A percentile compares a stretch with the other conserved stretches of the same genome.
phyloP scores from a whole-genome alignment of 306 rosid species.

The Ormosia semicastrata region DNA sequence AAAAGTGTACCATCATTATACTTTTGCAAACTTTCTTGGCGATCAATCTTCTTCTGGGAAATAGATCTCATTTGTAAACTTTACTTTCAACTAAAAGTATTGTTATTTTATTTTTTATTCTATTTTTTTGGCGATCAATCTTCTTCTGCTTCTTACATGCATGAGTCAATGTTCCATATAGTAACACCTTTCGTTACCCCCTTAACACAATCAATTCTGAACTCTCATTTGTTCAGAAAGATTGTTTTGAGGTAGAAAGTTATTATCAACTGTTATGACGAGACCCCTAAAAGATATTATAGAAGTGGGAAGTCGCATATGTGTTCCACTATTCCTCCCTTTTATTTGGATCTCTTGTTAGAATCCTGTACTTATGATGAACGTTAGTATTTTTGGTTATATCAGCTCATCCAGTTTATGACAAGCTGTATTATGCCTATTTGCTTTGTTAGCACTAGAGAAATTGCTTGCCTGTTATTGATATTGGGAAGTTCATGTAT shows the following conservation, averaged over 20 bases:
- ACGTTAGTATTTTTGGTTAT: neutral
- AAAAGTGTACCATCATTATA: neutral
- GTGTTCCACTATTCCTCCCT: neutral
- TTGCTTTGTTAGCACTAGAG: neutral
- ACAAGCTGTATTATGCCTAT: neutral
- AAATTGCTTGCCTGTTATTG: neutral
- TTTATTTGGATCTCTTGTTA: neutral
- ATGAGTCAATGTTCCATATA: neutral
- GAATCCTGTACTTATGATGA: neutral
- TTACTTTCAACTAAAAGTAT: neutral
- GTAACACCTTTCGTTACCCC: neutral
- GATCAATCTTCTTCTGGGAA: no score
- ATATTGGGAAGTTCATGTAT: neutral
- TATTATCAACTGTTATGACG: neutral
- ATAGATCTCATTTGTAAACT: neutral
- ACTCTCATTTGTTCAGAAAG: neutral
- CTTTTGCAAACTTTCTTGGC: no score
- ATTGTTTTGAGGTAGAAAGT: neutral
- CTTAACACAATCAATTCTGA: neutral
- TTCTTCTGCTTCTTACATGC: slow-evolving; percentile 19
- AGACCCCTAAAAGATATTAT: neutral
- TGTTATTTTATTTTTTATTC: neutral
- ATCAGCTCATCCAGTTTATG: neutral
- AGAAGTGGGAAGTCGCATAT: neutral
- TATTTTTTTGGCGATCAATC: neutral